Evolutionary conservation across 176 grass and related monocot species (phyloP).

Genomic region (Dendrocalamus sinicus): DNA sequence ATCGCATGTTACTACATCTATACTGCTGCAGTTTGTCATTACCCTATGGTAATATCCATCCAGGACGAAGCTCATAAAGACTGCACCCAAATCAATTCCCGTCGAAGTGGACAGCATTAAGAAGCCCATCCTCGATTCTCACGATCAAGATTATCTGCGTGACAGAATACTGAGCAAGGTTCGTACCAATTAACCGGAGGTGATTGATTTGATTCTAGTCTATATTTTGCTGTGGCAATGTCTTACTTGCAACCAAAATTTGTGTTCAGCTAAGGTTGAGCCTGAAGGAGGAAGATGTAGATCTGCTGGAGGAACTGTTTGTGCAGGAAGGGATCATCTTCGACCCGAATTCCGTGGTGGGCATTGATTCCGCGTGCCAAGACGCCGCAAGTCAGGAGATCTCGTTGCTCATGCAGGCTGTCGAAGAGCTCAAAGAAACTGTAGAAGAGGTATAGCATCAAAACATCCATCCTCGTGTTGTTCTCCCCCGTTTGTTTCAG

Average conservation of each 20-base stretch:
- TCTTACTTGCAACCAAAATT: constrained; percentile 25
- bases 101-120: constrained; percentile 41
- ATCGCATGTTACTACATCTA: not conserved
- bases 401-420: constrained; percentile 53
- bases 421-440: constrained; percentile 60
- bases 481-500: not conserved
- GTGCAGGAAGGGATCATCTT: constrained; percentile 72
- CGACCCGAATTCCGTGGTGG: constrained; percentile 39
- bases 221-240: not conserved
- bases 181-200: constrained; percentile 1
- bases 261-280: constrained; percentile 73
- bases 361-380: constrained; percentile 38
- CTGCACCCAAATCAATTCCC: constrained; percentile 40
- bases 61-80: constrained; percentile 82
- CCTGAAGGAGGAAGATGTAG: constrained; percentile 76
- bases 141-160: constrained; percentile 40
- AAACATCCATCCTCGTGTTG: constrained; percentile 8
- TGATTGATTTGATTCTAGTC: not conserved
- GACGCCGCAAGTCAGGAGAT: constrained; percentile 56
- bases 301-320: constrained; percentile 70
- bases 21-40: not conserved
- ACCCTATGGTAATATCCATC: constrained; percentile 24
- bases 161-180: constrained; percentile 69
- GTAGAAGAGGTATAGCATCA: constrained; percentile 54
- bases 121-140: constrained; percentile 39